Conservation (phyloP, 371 early-diverging fungal genomes). For the Gilbertella persicaria region DNA sequence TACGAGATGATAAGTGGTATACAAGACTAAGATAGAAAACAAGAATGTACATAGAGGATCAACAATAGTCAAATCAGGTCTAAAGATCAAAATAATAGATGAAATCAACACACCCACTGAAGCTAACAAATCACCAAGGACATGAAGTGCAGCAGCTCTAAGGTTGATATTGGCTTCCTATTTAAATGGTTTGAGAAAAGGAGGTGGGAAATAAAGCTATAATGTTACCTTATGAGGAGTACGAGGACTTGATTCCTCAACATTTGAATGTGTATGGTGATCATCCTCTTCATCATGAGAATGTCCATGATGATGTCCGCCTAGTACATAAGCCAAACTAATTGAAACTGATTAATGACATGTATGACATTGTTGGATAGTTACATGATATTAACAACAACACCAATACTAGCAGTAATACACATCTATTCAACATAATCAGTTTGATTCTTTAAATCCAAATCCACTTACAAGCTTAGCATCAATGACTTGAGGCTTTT, state of each 20-base stretch:
- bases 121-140: slow-evolving; percentile 83
- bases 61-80: slow-evolving; percentile 67
- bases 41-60: slow-evolving; percentile 89
- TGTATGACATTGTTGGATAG: too few relatives aligned
- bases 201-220: neutral
- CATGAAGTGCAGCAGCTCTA: slow-evolving; percentile 77
- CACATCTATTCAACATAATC: slow-evolving; percentile 77
- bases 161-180: slow-evolving; percentile 70
- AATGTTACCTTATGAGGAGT: slow-evolving; percentile 8
- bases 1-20: slow-evolving; percentile 69
- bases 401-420: slow-evolving; percentile 69
- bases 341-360: neutral
- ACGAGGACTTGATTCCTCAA: slow-evolving; percentile 26
- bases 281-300: slow-evolving; percentile 37
- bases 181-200: neutral
- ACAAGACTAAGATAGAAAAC: slow-evolving; percentile 79
- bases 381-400: slow-evolving; percentile 78
- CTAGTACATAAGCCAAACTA: slow-evolving; percentile 49
- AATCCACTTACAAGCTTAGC: slow-evolving; percentile 61
- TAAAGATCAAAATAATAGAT: slow-evolving; percentile 70
- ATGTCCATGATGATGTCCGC: slow-evolving; percentile 48
- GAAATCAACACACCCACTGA: slow-evolving; percentile 88
- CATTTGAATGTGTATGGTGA: slow-evolving; percentile 35
- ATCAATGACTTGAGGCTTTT: slow-evolving; percentile 74
- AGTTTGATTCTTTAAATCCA: too few relatives aligned